Conservation (phyloP, 1,284 basidiomycete genomes). For the Cutaneotrichosporon dermatis region DNA sequence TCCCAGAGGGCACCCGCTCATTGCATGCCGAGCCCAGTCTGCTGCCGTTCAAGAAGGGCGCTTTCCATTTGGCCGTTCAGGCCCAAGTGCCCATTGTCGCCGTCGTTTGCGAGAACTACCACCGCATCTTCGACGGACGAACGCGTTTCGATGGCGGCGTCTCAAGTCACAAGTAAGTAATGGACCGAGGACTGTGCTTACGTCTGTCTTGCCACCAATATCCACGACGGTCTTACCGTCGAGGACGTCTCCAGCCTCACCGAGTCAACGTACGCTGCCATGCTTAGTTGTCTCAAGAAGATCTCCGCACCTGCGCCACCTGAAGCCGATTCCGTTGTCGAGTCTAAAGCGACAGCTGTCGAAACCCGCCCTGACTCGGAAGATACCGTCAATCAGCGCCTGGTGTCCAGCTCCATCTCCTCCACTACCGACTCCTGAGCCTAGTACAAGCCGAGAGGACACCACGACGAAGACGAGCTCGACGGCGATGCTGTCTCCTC, state of each 20-base stretch:
- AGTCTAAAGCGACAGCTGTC: neutral
- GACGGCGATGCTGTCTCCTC: conserved; percentile 48
- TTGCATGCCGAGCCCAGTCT: conserved; percentile 62
- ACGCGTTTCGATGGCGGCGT: conserved; percentile 72
- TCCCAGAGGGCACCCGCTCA: conserved; percentile 87
- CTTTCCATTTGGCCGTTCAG: conserved; percentile 92
- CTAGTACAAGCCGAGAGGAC: conserved; percentile 17
- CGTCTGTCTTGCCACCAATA: conserved; percentile 53
- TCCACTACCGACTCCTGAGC: neutral
- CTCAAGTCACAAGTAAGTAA: conserved; percentile 74
- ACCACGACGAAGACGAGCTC: conserved; percentile 48
- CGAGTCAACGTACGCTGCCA: conserved; percentile 47
- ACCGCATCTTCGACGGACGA: conserved; percentile 68
- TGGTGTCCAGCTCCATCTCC: neutral
- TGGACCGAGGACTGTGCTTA: neutral
- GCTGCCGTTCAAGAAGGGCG: conserved; percentile 94
- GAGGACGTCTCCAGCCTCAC: conserved; percentile 51
- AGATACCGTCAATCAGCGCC: neutral
- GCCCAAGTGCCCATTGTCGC: conserved; percentile 77
- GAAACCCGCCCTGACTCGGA: neutral
- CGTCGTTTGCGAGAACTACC: conserved; percentile 91
- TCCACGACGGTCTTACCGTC: conserved; percentile 50
- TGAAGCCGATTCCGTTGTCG: neutral
- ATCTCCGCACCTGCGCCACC: conserved; percentile 31
- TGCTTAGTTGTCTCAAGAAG: conserved; percentile 48